Evolutionary conservation across 345 rosid genomes (phyloP), one percentile per base, ranked within the genome.

Genomic region (Ailanthus altissimus): DNA sequence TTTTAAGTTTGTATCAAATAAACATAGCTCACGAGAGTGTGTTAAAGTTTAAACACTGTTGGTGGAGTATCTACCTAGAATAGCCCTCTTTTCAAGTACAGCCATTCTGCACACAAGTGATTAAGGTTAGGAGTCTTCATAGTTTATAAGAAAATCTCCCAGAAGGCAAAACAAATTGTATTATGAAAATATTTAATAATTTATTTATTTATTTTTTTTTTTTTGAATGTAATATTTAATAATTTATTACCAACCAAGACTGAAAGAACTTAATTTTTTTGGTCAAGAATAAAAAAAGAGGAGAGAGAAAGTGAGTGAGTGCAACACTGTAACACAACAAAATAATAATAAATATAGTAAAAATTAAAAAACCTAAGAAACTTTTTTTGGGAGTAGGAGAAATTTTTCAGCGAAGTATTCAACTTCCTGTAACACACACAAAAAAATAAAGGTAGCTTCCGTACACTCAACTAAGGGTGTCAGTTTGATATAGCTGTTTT

Each of bases 351-450:
- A n/a, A n/a, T n/a, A n/a, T n/a, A n/a, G n/a, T n/a, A 32, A 32
- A 32, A 32, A 32, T 32, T n/a, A 62, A 40, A 36, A 63, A 36
- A 6, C 10, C 2, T 11, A 66, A 0, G 16, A 21, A 12, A 66
- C 32, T 66, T 13, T n/a, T 14, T 21, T 53, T 2, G 2, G 50
- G 70, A n/a, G 15, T 20, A 43, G 50, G 9, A 13, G 50, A 11
- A 45, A n/a, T 68, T 49, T 68, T 25, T 25, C 7, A 68, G 51
- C 10, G 15, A 69, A 49, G 59, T 18, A 38, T 64, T 26, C 6
- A 20, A 69, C 58, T 69, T 69, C 42, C 59, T 26, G 16, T 49
- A n/a, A n/a, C n/a, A n/a, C n/a, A n/a, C n/a, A n/a, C n/a, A n/a
- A n/a, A n/a, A 10, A 16, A 68, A 49, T 68, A 25, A 49, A 47